Evolutionary conservation across 306 rosid genomes (phyloP).

Genomic region (Spatholobus suberectus): DNA sequence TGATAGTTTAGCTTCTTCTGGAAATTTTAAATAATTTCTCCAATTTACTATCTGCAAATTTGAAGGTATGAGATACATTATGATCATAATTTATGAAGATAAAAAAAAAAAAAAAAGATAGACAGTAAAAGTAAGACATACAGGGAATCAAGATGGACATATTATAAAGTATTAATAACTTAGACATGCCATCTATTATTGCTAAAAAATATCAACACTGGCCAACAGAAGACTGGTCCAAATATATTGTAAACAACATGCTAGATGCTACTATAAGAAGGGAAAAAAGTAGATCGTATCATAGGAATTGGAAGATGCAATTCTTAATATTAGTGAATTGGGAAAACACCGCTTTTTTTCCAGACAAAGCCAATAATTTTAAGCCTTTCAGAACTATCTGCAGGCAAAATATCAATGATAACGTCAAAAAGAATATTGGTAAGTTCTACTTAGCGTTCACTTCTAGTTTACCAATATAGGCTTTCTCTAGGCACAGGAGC

Average conservation of each 20-base stretch:
- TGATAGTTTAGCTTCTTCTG: constrained; percentile 95
- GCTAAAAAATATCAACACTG: constrained; percentile 15
- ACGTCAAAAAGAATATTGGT: background rate
- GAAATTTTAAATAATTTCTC: constrained; percentile 95
- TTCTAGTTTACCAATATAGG: constrained; percentile 22
- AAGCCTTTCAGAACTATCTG: constrained; percentile 29
- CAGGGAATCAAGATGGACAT: background rate
- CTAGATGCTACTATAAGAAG: background rate
- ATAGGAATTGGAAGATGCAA: constrained; percentile 14
- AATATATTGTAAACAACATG: background rate
- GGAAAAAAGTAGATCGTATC: background rate
- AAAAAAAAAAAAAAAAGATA: constrained; percentile 39
- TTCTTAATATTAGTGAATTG: background rate
- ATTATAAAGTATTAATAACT: background rate
- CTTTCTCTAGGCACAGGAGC: constrained; percentile 19
- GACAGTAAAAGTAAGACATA: background rate
- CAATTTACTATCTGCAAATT: constrained; percentile 93
- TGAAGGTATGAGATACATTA: constrained; percentile 28
- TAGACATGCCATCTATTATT: background rate
- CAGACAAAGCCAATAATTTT: constrained; percentile 20
- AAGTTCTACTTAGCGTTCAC: constrained; percentile 1
- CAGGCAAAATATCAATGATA: constrained; percentile 5
- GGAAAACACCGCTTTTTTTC: background rate
- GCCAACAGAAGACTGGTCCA: background rate
- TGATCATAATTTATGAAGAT: constrained; percentile 26